Base-by-base conservation (phyloP, 2,329 filamentous ascomycete genomes). In the Apiospora arundinis region DNA sequence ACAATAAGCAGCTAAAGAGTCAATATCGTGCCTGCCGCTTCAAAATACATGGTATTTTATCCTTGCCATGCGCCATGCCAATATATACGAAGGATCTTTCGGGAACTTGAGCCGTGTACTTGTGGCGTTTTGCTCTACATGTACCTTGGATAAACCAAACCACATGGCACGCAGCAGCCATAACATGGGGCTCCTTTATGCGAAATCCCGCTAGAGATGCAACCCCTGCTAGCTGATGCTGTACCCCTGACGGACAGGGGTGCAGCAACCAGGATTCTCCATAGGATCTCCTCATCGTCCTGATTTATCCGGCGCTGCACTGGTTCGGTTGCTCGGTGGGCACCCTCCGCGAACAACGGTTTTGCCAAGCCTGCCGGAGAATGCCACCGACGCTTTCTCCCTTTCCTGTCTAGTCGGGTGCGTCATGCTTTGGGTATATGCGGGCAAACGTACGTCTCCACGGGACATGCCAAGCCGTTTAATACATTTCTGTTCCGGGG, bases 391-490 rank as follows among this genome's bases (percentile, higher is more conserved):
- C 48, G 3, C n/a, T 28, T 28, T 28, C 23, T 6, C 23, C 32
- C 16, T 63, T 63, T 63, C 28, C 28, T 37, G 28, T 37, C 52
- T 60, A 37, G 52, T 14, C 21, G 12, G 11, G 32, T 18, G 21
- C 11, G 21, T 63, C 56, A 63, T 63, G 32, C 6, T 63, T 63
- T 40, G 28, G 18, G 42, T 32, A 18, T 32, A 21, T 11, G 16
- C 2, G 52, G 8, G 28, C 28, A 9, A 37, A 18, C 9, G 9
- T 60, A 45, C 28, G 9, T 60, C 28, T 25, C 18, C 52, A 28
- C 52, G 52, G 28, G 32, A 32, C 52, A 37, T 63, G 56, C 56
- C 56, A 63, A 63, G 56, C 9, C 56, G 32, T 63, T n/a, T 63
- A 63, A 63, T n/a, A n/a, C 56, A 21, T 12, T 63, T 23, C 32